Evolutionary conservation across 441 rosid genomes (phyloP).

Genomic region (Erodium texanum): DNA sequence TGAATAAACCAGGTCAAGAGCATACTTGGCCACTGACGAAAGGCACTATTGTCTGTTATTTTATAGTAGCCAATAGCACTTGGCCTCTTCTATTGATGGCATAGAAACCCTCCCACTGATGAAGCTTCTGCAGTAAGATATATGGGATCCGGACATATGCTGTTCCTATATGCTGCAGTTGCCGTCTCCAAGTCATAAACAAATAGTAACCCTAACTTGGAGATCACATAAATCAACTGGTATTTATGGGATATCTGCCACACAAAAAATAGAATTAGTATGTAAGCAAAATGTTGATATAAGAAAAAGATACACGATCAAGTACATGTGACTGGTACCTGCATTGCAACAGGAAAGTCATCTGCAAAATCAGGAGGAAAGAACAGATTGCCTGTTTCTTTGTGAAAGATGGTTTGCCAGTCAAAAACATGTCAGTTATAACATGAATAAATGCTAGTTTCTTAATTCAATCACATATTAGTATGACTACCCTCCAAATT

Average conservation of each 20-base stretch:
- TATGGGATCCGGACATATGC: constrained; percentile 98
- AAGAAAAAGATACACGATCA: constrained; percentile 3
- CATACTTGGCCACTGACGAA: constrained; percentile 97
- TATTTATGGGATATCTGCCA: constrained; percentile 93
- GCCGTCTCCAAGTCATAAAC: constrained; percentile 99
- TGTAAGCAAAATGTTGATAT: constrained; percentile 15
- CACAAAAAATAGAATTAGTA: constrained; percentile 22
- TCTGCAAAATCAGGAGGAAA: constrained; percentile 99
- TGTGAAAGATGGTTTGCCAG: constrained; percentile 89
- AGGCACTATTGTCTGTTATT: constrained; percentile 89
- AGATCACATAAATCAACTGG: constrained; percentile 83
- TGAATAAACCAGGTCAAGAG: background rate
- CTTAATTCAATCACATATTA: background rate
- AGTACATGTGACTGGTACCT: constrained; percentile 39
- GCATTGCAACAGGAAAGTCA: constrained; percentile 99
- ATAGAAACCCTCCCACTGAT: constrained; percentile 87
- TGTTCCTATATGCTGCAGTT: constrained; percentile 92
- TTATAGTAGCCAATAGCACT: constrained; percentile 86
- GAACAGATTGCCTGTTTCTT: constrained; percentile 97
- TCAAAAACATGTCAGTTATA: constrained; percentile 1
- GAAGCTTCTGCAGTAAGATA: constrained; percentile 96
- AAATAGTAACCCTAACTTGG: constrained; percentile 96
- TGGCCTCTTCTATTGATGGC: constrained; percentile 98
- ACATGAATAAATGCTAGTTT: background rate
- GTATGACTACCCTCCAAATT: background rate